These are phyloP conservation scores for Venturia effusa DNA, from an alignment of 2,329 filamentous ascomycete species.

Conservation along the genomic window DNA sequence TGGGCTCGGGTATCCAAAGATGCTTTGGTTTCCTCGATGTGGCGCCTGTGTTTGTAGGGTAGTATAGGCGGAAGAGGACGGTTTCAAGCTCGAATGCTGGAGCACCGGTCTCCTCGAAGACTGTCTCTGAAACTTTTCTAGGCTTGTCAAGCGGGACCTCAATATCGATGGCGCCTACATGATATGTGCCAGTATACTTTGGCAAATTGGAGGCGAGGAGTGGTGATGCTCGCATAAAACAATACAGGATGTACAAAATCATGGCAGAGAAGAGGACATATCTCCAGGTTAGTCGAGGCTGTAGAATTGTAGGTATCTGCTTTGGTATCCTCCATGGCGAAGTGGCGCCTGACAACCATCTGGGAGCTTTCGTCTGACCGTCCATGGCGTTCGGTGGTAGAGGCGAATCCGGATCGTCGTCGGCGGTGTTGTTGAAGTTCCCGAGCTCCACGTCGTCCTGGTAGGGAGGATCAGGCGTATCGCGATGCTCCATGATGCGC, in stretches of 20 bases:
- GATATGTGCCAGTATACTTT: slow-evolving; percentile 64
- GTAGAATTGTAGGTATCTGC: background rate
- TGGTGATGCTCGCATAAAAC: slow-evolving; percentile 29
- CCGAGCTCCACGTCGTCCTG: slow-evolving; percentile 8
- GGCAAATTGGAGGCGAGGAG: slow-evolving; percentile 48
- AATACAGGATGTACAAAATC: slow-evolving; percentile 19
- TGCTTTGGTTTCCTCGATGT: slow-evolving; percentile 6
- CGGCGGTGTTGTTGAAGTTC: background rate
- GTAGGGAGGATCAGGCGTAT: background rate
- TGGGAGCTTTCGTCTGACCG: slow-evolving; percentile 1
- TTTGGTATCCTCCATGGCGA: background rate
- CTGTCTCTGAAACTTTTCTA: slow-evolving; percentile 15
- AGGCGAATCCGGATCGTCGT: slow-evolving; percentile 7
- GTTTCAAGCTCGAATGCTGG: slow-evolving; percentile 50
- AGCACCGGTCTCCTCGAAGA: slow-evolving; percentile 41
- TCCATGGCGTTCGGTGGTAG: background rate
- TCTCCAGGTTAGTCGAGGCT: slow-evolving; percentile 4
- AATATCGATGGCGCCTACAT: slow-evolving; percentile 69
- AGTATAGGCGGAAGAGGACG: slow-evolving; percentile 71
- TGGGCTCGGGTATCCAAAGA: slow-evolving; percentile 18
- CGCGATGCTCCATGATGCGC: background rate
- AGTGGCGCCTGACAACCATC: background rate
- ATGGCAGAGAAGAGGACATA: background rate
- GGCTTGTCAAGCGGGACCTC: slow-evolving; percentile 49
- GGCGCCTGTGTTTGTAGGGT: slow-evolving; percentile 39